A percentile compares a stretch with the other conserved stretches of the same genome.
These are phyloP conservation scores for Scheffersomyces titani DNA, from an alignment of 1,139 yeast species.

Conservation along the genomic window DNA sequence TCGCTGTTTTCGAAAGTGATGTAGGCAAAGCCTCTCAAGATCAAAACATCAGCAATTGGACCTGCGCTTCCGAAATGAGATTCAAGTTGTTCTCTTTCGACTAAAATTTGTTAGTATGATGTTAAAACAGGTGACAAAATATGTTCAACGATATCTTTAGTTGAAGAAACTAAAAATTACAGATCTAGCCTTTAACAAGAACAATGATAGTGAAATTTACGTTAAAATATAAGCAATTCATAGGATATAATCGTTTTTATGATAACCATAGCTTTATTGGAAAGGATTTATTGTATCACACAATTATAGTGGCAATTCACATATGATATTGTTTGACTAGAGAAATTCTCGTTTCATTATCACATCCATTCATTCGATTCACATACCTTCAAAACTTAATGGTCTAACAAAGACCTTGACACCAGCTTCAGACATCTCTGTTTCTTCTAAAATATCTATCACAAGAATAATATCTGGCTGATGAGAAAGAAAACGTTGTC, in stretches of 20 bases:
- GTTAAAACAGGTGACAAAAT: not conserved
- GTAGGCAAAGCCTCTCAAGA: slow-evolving; percentile 77
- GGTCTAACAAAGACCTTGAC: slow-evolving; percentile 46
- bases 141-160: not conserved
- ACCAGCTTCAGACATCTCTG: slow-evolving; percentile 24
- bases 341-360: not conserved
- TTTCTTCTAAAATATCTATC: slow-evolving; percentile 5
- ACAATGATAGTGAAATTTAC: too few relatives aligned
- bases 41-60: slow-evolving; percentile 63
- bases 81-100: slow-evolving; percentile 59
- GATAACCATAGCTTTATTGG: not conserved
- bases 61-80: slow-evolving; percentile 68
- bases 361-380: not conserved
- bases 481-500: not conserved
- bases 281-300: not conserved
- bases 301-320: not conserved
- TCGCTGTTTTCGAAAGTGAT: slow-evolving; percentile 69
- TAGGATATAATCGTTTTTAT: too few relatives aligned
- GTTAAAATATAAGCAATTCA: too few relatives aligned
- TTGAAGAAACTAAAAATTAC: not conserved
- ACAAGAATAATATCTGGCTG: not conserved
- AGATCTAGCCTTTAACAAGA: too few relatives aligned
- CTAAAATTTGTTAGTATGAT: slow-evolving; percentile 20
- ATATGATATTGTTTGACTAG: not conserved
- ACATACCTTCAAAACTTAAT: slow-evolving; percentile 33